Percentiles rank a stretch among this genome's conserved stretches.
Evolutionary conservation across 495 filamentous ascomycete species (phyloP).

Genomic region (Elasticomyces elasticus): DNA sequence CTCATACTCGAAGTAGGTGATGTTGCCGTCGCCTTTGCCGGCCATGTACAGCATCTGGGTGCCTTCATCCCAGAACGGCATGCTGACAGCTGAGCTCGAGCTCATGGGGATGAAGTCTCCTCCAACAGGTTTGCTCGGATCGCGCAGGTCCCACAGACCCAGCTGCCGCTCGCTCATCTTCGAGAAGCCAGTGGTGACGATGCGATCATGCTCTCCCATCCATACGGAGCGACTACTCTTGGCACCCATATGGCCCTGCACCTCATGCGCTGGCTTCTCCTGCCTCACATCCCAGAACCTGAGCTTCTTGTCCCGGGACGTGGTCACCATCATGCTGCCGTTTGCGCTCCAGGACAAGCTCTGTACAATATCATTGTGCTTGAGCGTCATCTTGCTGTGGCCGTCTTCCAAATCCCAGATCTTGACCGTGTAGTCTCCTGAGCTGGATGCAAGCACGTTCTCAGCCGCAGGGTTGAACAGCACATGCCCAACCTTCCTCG

Average conservation of each 20-base stretch:
- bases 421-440: conserved; percentile 90
- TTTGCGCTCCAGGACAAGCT: conserved; percentile 93
- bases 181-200: conserved; percentile 94
- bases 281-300: conserved; percentile 95
- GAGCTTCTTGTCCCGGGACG: conserved; percentile 95
- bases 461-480: conserved; percentile 95
- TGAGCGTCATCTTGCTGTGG: conserved; percentile 58
- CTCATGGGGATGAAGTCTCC: conserved; percentile 74
- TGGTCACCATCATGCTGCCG: conserved; percentile 80
- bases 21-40: conserved; percentile 96
- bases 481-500: conserved; percentile 89
- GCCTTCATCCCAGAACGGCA: conserved; percentile 99
- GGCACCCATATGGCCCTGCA: conserved; percentile 76
- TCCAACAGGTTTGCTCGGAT: conserved; percentile 67
- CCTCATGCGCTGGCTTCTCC: conserved; percentile 76
- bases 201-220: conserved; percentile 89
- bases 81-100: conserved; percentile 92
- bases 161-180: conserved; percentile 97
- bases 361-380: conserved; percentile 84
- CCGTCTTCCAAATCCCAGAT: conserved; percentile 90
- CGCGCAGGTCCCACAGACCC: conserved; percentile 86
- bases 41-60: conserved; percentile 88
- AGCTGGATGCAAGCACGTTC: conserved; percentile 88
- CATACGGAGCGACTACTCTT: conserved; percentile 95
- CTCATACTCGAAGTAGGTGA: conserved; percentile 93